Evolutionary conservation across 2,329 filamentous ascomycete genomes (phyloP).

Genomic region (Botrytis elliptica): DNA sequence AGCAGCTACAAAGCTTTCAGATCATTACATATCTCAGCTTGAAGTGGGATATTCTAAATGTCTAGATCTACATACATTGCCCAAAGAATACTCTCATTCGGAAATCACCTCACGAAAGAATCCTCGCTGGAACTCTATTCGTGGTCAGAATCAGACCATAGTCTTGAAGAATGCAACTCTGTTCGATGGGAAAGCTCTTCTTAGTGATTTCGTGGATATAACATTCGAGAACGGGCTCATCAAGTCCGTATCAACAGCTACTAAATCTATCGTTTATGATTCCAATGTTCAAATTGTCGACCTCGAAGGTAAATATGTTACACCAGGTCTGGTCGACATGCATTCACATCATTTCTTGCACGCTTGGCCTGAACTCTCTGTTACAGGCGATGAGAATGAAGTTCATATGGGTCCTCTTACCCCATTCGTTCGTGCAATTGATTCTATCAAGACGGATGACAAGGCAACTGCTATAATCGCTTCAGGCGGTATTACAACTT

Average conservation of each 20-base stretch:
- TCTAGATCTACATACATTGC: conserved; percentile 30
- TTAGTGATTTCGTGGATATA: conserved; percentile 41
- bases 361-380: conserved; percentile 40
- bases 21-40: conserved; percentile 30
- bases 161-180: conserved; percentile 45
- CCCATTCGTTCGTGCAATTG: conserved; percentile 42
- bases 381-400: conserved; percentile 43
- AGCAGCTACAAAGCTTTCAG: conserved; percentile 26
- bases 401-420: conserved; percentile 41
- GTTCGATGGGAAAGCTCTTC: conserved; percentile 45
- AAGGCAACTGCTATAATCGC: conserved; percentile 42
- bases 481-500: conserved; percentile 47
- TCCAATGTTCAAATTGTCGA: conserved; percentile 34
- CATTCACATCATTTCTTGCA: conserved; percentile 45
- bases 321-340: conserved; percentile 48
- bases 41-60: conserved; percentile 35
- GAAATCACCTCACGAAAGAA: conserved; percentile 37
- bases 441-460: conserved; percentile 46
- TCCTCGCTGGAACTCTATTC: conserved; percentile 43
- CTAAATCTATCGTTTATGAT: conserved; percentile 22
- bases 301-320: conserved; percentile 44
- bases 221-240: conserved; percentile 43
- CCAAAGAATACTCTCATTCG: conserved; percentile 15
- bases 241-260: conserved; percentile 34
- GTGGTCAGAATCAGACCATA: conserved; percentile 42